Evolutionary conservation across 2,329 filamentous ascomycete species (phyloP), one percentile per base, ranked within the genome.

Genomic region (Fusarium sp.): DNA sequence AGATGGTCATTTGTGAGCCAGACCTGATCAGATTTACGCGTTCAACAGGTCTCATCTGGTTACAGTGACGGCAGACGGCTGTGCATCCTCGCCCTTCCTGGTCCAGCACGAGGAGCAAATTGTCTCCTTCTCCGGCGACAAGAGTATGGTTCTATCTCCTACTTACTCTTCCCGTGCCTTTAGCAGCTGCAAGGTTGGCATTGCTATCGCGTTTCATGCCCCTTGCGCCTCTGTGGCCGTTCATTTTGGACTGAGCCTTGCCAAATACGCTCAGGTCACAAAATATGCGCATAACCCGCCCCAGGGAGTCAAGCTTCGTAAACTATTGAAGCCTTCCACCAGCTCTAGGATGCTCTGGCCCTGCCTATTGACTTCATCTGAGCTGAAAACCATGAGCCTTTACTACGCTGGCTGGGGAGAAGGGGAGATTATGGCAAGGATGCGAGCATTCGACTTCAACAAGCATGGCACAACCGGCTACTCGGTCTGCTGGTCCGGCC

Each of bases 391-490:
- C 4, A 44, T 60, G 35, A 3, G 13, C 3, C 31, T 59, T 0
- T 61, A 49, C 32, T 61, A 36, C n/a, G 42, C 54, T 14, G 56
- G 56, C 1, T 59, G 56, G 56, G 56, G 56, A 7, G 56, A 60
- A 13, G 56, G 48, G 4, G 27, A 29, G 4, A 11, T 23, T 10
- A 25, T 38, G 9, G 45, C 57, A 2, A 65, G 53, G 9, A 41
- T 65, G 39, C 39, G 19, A 9, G 3, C 37, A 4, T 29, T 65
- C 4, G 31, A 37, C 3, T 31, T 65, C 3, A 65, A 65, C 23
- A 21, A 50, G 2, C 32, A 43, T 32, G 27, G 19, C 4, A 51
- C 39, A 3, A 14, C 13, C 4, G 57, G 57, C 4, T 65, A 65
- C 31, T 65, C 57, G 7, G 15, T 43, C 2, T 61, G 57, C 13